Evolutionary conservation across 2,329 filamentous ascomycete genomes (phyloP).

Genomic region (Didymella sp.): DNA sequence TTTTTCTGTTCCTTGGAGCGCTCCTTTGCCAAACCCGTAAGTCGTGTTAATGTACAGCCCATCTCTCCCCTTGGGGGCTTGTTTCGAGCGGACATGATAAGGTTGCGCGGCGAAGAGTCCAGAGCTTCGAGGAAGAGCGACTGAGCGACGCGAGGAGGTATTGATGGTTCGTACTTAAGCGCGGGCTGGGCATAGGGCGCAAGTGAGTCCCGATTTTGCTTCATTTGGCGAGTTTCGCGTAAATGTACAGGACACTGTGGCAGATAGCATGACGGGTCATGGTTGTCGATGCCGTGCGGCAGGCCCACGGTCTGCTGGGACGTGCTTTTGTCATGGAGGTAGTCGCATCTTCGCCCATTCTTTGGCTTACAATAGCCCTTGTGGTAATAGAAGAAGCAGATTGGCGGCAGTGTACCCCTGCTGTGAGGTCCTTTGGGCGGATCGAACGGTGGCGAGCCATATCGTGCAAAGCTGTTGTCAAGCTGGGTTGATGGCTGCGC

Average conservation of each 20-base stretch:
- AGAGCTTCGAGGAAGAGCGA: neutral
- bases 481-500: neutral
- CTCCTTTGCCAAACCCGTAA: constrained; percentile 1
- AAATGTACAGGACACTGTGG: constrained; percentile 26
- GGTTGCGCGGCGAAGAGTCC: constrained; percentile 1
- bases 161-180: neutral
- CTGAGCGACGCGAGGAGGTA: neutral
- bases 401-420: neutral
- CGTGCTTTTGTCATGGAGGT: constrained; percentile 19
- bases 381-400: constrained; percentile 39
- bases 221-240: neutral
- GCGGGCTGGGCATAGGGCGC: neutral
- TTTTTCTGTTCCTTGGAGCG: constrained; percentile 7
- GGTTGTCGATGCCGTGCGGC: constrained; percentile 12
- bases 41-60: neutral
- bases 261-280: constrained; percentile 18
- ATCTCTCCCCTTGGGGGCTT: neutral
- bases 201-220: neutral
- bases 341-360: constrained; percentile 19
- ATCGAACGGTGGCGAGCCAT: neutral
- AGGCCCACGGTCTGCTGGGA: constrained; percentile 19
- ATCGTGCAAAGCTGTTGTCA: neutral
- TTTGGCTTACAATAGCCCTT: constrained; percentile 26
- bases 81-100: neutral
- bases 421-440: constrained; percentile 8